Evolutionary conservation across 108 stramenopile genomes (phyloP).

Genomic region (Cyclotella kingstonii): DNA sequence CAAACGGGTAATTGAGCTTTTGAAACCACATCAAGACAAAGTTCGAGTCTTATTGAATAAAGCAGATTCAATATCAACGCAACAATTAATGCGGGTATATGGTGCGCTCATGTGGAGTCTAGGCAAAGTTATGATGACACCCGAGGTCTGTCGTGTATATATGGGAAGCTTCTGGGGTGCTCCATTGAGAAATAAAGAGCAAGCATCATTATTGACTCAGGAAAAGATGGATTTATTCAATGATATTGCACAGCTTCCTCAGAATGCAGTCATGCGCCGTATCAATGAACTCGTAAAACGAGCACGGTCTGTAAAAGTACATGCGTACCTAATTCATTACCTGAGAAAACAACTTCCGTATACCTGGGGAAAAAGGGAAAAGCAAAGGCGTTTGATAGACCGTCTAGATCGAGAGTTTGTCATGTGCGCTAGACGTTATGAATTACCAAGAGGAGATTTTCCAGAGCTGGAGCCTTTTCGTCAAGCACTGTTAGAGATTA

Average conservation of each 20-base stretch:
- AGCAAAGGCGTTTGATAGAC: constrained; percentile 90
- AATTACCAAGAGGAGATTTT: constrained; percentile 84
- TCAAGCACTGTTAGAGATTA: constrained; percentile 82
- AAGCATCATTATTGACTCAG: constrained; percentile 71
- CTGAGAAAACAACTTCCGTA: constrained; percentile 96
- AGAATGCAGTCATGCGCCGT: constrained; percentile 95
- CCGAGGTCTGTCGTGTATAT: constrained; percentile 98
- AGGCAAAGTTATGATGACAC: constrained; percentile 96
- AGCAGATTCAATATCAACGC: constrained; percentile 79
- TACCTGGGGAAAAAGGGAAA: constrained; percentile 91
- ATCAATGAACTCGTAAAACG: constrained; percentile 99
- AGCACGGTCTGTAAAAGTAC: constrained; percentile 95
- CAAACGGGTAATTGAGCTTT: constrained; percentile 70
- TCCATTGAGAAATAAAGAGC: constrained; percentile 78
- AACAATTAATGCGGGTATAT: constrained; percentile 90
- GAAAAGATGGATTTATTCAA: constrained; percentile 94
- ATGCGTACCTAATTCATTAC: constrained; percentile 98
- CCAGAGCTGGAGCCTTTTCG: constrained; percentile 77
- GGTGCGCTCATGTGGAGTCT: constrained; percentile 92
- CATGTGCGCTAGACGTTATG: constrained; percentile 82
- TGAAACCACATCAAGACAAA: constrained; percentile 75
- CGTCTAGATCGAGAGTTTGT: constrained; percentile 91
- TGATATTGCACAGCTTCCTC: constrained; percentile 91
- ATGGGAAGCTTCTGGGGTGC: constrained; percentile 97
- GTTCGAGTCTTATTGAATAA: constrained; percentile 84